Evolutionary conservation across 192 early-diverging fungal species (phyloP), one percentile per base, ranked within the genome.

Genomic region (Coemansia sp.): DNA sequence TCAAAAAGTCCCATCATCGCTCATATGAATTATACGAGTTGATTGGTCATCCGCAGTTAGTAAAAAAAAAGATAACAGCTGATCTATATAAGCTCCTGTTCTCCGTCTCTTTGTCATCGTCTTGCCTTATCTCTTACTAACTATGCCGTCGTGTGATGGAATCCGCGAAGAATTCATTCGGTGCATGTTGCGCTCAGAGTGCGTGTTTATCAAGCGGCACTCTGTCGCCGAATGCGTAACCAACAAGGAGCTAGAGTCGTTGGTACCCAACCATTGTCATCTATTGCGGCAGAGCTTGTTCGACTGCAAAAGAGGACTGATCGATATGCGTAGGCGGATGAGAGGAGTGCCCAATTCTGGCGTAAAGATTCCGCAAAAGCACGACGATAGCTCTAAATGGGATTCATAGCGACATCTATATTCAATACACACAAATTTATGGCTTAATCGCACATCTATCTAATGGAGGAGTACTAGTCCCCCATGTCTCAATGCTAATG

Each of bases 401-500:
- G 60, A 69, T 34, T 69, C 39, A 44, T 61, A 69, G 59, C 29
- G 27, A 15, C 27, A 20, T 55, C 22, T 62, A 3, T 27, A 64
- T 44, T 13, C 27, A 59, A 59, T 40, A 64, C 29, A 59, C 30
- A 20, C 11, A 35, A 9, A 30, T 39, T 35, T 70, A 64, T 0
- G 69, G 69, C 4, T 27, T 65, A 10, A 7, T 64, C 12, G 68
- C 67, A 24, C 78, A 81, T 39, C 70, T 64, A 55, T 81, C 67
- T 38, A 70, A 45, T 11, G 79, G 79, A 7, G 79, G 79, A 4
- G 67, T 59, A 56, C 59, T 71, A 0, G 70, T 60, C 10, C 78
- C 78, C 82, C 82, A 84, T 3, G 70, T 75, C 24, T 78, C 75
- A 11, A 96, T 71, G 22, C 91, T 93, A 53, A 90, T 88, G 53